Conservation (phyloP, 352 stramenopile species). For the Pythium phragmitis region DNA sequence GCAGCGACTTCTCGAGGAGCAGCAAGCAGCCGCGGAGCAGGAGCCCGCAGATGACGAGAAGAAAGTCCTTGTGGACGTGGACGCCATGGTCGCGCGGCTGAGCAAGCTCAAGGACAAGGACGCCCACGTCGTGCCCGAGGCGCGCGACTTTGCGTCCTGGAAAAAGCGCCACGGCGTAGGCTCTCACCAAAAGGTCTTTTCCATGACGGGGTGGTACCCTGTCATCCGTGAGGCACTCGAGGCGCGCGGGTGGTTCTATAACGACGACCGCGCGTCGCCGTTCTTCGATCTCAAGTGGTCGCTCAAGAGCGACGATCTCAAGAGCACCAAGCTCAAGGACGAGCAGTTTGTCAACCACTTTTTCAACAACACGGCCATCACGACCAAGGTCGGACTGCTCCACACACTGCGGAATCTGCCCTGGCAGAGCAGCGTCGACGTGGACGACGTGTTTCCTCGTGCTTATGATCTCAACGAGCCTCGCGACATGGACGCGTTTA, state of each 20-base stretch:
- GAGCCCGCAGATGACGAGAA: slow-evolving; percentile 34
- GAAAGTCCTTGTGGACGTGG: slow-evolving; percentile 37
- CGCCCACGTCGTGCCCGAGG: slow-evolving; percentile 59
- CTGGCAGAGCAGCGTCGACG: slow-evolving; percentile 84
- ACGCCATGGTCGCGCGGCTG: slow-evolving; percentile 74
- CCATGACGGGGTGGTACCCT: slow-evolving; percentile 91
- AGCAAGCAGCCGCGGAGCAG: slow-evolving; percentile 43
- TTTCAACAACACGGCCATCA: slow-evolving; percentile 89
- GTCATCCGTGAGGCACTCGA: slow-evolving; percentile 89
- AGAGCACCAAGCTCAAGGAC: slow-evolving; percentile 74
- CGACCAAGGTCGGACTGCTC: slow-evolving; percentile 90
- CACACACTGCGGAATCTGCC: slow-evolving; percentile 72
- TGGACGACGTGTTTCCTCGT: slow-evolving; percentile 84
- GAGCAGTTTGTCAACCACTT: slow-evolving; percentile 92
- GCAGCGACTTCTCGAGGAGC: slow-evolving; percentile 31
- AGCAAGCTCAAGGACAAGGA: slow-evolving; percentile 77
- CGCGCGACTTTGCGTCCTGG: slow-evolving; percentile 86
- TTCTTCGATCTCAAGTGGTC: slow-evolving; percentile 94
- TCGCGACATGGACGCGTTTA: slow-evolving; percentile 82
- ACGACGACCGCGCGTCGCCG: slow-evolving; percentile 73
- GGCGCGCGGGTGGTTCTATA: slow-evolving; percentile 88
- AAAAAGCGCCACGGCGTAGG: slow-evolving; percentile 85
- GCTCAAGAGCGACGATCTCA: slow-evolving; percentile 86
- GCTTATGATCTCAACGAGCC: slow-evolving; percentile 89
- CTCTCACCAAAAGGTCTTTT: slow-evolving; percentile 85